Conservation (phyloP, 2,329 filamentous ascomycete species). For the Pseudogymnoascus sp. region DNA sequence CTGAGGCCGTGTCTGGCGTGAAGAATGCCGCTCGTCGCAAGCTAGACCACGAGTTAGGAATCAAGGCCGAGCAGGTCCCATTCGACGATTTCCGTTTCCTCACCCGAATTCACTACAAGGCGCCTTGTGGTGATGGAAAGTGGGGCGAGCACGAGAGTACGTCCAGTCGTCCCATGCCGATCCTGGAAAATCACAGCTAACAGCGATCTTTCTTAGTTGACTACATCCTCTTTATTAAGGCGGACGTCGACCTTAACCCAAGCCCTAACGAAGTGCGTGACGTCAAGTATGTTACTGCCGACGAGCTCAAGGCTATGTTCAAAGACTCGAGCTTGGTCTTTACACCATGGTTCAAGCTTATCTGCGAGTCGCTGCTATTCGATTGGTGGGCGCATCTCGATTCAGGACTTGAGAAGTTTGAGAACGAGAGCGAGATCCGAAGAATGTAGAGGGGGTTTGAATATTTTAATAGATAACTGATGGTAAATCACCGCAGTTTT, state of each 20-base stretch:
- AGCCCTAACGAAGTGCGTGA: slow-evolving; percentile 88
- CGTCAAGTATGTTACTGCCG: slow-evolving; percentile 72
- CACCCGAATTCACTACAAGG: slow-evolving; percentile 96
- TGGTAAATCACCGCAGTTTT: neutral
- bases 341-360: slow-evolving; percentile 98
- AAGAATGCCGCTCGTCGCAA: slow-evolving; percentile 91
- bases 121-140: slow-evolving; percentile 80
- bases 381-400: slow-evolving; percentile 93
- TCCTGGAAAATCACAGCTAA: slow-evolving; percentile 10
- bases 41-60: slow-evolving; percentile 89
- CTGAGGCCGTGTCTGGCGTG: slow-evolving; percentile 73
- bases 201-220: slow-evolving; percentile 56
- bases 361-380: slow-evolving; percentile 95
- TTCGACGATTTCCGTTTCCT: slow-evolving; percentile 88
- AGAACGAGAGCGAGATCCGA: slow-evolving; percentile 77
- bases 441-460: slow-evolving; percentile 52
- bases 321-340: slow-evolving; percentile 72
- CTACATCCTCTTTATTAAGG: slow-evolving; percentile 97
- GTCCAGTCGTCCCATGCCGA: slow-evolving; percentile 28
- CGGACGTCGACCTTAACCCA: slow-evolving; percentile 72
- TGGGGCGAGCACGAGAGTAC: slow-evolving; percentile 98
- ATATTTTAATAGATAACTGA: slow-evolving; percentile 3
- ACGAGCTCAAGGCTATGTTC: slow-evolving; percentile 80
- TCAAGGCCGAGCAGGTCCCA: slow-evolving; percentile 80
- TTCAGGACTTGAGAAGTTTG: slow-evolving; percentile 72